Evolutionary conservation across 345 rosid species (phyloP), one percentile per base, ranked within the genome.

Genomic region (Microthlaspi erraticum): DNA sequence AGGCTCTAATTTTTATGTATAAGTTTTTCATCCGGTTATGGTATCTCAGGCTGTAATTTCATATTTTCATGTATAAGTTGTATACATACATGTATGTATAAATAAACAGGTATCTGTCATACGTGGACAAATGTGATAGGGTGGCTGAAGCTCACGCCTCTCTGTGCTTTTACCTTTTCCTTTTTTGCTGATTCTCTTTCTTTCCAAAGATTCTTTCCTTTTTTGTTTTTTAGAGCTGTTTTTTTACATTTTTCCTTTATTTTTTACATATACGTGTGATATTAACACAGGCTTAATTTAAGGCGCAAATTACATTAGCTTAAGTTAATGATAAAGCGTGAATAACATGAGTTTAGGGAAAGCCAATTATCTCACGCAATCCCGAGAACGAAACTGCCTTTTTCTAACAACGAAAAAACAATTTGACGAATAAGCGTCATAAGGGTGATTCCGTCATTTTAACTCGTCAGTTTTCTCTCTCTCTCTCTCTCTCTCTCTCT

Each of bases 161-260:
- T 54, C 55, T 54, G 48, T 63, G 46, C 45, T 46, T 39, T 50
- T 0, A n/a, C 56, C 43, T 56, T 64, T 73, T 12, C 12, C 65
- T 20, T 72, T 72, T 42, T 56, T 26, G 4, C 13, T 72, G 65
- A 73, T 73, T 73, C 71, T 53, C 31, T 54, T 6, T 64, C 34
- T 17, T 13, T 44, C 16, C 10, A 36, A 53, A 64, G 64, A 64
- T 64, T 64, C 42, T 55, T 26, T 26, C 4, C 29, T 3, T 26
- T 26, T 26, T 26, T 26, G 29, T 26, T 26, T 3, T 26, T 26
- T 23, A 23, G 26, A 23, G 26, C 26, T 23, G 26, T 26, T 26
- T 26, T 26, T 26, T 26, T 26, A 26, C 0, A 26, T 26, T 26
- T 26, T 26, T 3, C 29, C 0, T 3, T 26, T 26, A 2, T 26